Base-by-base conservation (phyloP, 305 asterid genomes). In the Fraxinus xanthoxyloides region DNA sequence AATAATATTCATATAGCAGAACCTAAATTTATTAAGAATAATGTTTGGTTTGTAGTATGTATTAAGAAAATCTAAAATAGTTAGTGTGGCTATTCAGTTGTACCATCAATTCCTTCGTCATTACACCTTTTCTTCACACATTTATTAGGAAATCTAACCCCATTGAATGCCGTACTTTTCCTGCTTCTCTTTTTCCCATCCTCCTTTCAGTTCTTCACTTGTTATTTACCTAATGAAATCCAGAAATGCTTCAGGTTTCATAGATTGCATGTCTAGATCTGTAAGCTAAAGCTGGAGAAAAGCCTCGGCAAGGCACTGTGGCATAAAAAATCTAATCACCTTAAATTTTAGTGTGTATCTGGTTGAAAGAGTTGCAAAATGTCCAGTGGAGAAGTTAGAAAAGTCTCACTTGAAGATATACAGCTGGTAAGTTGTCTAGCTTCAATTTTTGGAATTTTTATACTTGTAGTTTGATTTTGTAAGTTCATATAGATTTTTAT, bases 371-470 rank as follows among this genome's bases (percentile, higher is more conserved):
- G 28, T 76, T 75, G 65, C 59, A 78, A 77, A 51, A 86, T 86
- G 89, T 56, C 87, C 19, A 74, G 75, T 43, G 87, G 82, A 70
- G 84, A 69, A 70, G 80, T 38, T 46, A 81, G 76, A 76, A 86
- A 77, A 77, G 85, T 86, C 34, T 75, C 85, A 38, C 78, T 81
- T n/a, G 78, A 86, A 78, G 89, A 86, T 82, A 86, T 86, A 84
- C 89, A 86, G 74, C 69, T 84, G 87, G 89, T 86, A 86, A 75
- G 86, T 56, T 78, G 15, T 46, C 38, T 69, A 5, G 19, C 19
- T 65, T 28, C 24, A 24, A 12, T 24, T 8, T 65, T 65, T 65
- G n/a, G 36, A 65, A 28, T 9, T 65, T 65, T 26, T 24, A 26
- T 65, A 65, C 35, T 3, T 26, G 34, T 4, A 15, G 30, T 26